A percentile compares a stretch with the other conserved stretches of the same genome.
Evolutionary conservation across 2,329 filamentous ascomycete genomes (phyloP).

Genomic region (Chrysoporthe cubensis): DNA sequence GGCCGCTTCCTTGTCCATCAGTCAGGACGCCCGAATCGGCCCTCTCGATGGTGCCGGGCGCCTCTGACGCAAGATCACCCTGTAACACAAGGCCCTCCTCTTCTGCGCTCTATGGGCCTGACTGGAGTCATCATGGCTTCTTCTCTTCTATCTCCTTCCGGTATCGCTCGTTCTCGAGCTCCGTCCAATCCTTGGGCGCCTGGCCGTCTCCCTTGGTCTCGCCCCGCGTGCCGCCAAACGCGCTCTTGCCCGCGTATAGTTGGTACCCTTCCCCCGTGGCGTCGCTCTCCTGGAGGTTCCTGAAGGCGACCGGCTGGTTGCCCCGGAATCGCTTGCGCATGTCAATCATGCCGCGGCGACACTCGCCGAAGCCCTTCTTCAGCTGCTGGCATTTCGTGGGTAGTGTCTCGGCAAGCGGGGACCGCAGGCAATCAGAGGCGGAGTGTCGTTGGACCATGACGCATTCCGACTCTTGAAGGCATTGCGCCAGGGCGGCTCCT

Average conservation of each 20-base stretch:
- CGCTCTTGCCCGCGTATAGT: slow-evolving; percentile 78
- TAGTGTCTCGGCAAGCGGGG: slow-evolving; percentile 79
- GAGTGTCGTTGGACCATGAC: slow-evolving; percentile 89
- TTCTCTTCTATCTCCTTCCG: slow-evolving; percentile 42
- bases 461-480: slow-evolving; percentile 95
- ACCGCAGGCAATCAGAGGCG: slow-evolving; percentile 84
- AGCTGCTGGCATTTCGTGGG: slow-evolving; percentile 90
- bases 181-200: slow-evolving; percentile 63
- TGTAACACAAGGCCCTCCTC: background rate
- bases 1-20: background rate
- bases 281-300: slow-evolving; percentile 64
- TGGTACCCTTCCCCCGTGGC: slow-evolving; percentile 63
- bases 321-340: slow-evolving; percentile 98
- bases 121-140: slow-evolving; percentile 24
- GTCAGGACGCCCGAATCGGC: background rate
- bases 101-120: background rate
- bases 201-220: slow-evolving; percentile 71
- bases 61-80: too few species aligned
- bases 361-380: slow-evolving; percentile 90
- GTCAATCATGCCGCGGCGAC: slow-evolving; percentile 94
- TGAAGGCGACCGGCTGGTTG: slow-evolving; percentile 80
- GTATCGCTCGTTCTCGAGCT: slow-evolving; percentile 67
- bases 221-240: slow-evolving; percentile 67
- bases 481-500: slow-evolving; percentile 92
- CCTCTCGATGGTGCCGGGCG: too few species aligned